Evolutionary conservation across 805 yeast genomes (phyloP), one percentile per base, ranked within the genome.

Genomic region (Yarrowia yakushimensis): DNA sequence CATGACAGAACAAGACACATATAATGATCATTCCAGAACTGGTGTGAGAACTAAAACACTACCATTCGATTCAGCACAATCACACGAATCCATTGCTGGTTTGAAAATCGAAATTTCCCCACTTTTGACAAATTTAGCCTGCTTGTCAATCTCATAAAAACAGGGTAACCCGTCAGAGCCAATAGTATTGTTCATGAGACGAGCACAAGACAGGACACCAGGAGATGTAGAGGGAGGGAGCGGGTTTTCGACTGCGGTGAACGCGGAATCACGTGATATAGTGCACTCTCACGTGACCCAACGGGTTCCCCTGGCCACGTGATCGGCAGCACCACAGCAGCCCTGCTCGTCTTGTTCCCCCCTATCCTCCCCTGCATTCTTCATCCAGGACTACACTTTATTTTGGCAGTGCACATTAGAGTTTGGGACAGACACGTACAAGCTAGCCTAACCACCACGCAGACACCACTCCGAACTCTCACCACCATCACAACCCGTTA

Each of bases 391-490:
- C 15, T 7, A 42, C 27, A 45, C 27, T 7, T 12, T 45, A 30
- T 45, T 28, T 41, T 13, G 22, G 27, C 15, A 27, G 34, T 45
- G 20, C 2, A 8, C 1, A 6, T 48, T 33, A 33, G 10, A n/a
- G 57, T 48, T 48, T 15, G 36, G 52, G 41, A 42, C 41, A 48
- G 57, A 48, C 57, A 48, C 57, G 57, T 48, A 48, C 57, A 41
- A 48, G 12, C 57, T 23, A 48, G 23, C 41, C 57, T 48, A 48
- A 48, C 57, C 57, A 17, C 57, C 41, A 3, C 30, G 0, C 45
- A 23, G 30, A 23, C 28, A 41, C 45, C 34, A 31, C 34, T 18
- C 41, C 57, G 22, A 45, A 28, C 50, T n/a, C 54, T 27, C 23
- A 20, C 15, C 23, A 20, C 15, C 54, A 46, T 46, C 54, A 46